Percentiles rank a stretch among this genome's conserved stretches.
Evolutionary conservation across 2,329 filamentous ascomycete genomes (phyloP).

Genomic region (Microdochium paspali): DNA sequence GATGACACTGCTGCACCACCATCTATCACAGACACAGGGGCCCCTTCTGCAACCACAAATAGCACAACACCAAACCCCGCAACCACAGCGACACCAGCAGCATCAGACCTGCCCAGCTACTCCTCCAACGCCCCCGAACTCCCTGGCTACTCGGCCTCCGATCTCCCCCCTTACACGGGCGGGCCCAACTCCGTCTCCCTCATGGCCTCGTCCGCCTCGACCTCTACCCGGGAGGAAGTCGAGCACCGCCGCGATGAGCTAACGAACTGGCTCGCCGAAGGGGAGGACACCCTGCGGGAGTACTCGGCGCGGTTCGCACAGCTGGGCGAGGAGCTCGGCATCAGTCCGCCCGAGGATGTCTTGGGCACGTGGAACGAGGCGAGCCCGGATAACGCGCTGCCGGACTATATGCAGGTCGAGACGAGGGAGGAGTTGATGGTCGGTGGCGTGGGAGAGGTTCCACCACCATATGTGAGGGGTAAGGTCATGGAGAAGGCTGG

Average conservation of each 20-base stretch:
- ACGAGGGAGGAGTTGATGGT: conserved; percentile 19
- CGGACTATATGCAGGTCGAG: conserved; percentile 17
- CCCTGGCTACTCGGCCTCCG: conserved; percentile 16
- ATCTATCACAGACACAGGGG: background rate
- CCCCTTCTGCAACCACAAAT: conserved; percentile 1
- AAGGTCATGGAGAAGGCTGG: conserved; percentile 1
- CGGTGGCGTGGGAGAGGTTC: conserved; percentile 18
- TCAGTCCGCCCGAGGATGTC: conserved; percentile 15
- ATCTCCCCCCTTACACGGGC: conserved; percentile 15
- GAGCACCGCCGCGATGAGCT: conserved; percentile 15
- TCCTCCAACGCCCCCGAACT: conserved; percentile 9
- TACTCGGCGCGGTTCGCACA: conserved; percentile 19
- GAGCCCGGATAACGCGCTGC: conserved; percentile 18
- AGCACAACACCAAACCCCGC: background rate
- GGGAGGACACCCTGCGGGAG: conserved; percentile 19
- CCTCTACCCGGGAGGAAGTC: conserved; percentile 15
- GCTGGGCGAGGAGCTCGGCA: conserved; percentile 13
- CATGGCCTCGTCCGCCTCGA: conserved; percentile 4
- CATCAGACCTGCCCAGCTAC: background rate
- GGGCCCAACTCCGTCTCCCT: conserved; percentile 12
- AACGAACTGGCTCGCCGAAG: conserved; percentile 16
- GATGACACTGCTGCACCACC: too few relatives aligned
- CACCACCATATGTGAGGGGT: conserved; percentile 12
- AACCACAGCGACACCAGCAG: conserved; percentile 1
- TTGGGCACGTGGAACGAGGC: conserved; percentile 20